These are phyloP conservation scores for Mycena indigotica DNA, from an alignment of 768 basidiomycete species.

Conservation along the genomic window DNA sequence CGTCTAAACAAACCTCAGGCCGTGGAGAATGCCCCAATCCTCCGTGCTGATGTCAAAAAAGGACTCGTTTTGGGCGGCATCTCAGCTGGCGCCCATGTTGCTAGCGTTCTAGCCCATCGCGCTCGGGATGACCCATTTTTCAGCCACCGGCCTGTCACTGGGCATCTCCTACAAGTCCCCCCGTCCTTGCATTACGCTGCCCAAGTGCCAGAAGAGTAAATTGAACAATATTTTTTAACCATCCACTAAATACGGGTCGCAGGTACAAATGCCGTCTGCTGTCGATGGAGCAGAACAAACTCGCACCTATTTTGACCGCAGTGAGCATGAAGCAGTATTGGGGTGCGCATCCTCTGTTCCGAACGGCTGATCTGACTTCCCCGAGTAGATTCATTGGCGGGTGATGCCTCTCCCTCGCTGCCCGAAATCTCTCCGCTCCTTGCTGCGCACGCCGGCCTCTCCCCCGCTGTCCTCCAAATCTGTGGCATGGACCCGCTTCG, in stretches of 20 bases:
- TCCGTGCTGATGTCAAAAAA: slow-evolving; percentile 2
- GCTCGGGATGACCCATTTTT: slow-evolving; percentile 7
- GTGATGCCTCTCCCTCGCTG: not conserved
- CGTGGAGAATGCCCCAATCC: not conserved
- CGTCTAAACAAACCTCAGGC: too few relatives aligned
- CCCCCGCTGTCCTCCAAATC: slow-evolving; percentile 7
- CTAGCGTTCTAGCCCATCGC: slow-evolving; percentile 3
- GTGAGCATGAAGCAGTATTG: not conserved
- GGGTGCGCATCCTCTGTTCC: not conserved
- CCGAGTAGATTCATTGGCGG: not conserved
- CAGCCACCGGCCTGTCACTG: not conserved
- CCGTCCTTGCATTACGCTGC: not conserved
- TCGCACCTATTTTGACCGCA: not conserved
- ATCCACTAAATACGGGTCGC: too few relatives aligned
- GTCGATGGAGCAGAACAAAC: slow-evolving; percentile 7
- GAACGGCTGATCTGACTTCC: not conserved
- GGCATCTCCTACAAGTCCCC: slow-evolving; percentile 3
- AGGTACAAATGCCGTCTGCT: slow-evolving; percentile 6
- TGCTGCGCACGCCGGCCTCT: not conserved
- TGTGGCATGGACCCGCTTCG: slow-evolving; percentile 10
- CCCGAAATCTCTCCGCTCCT: slow-evolving; percentile 4
- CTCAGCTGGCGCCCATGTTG: slow-evolving; percentile 1
- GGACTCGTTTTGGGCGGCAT: slow-evolving; percentile 8
- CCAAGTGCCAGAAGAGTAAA: not conserved
- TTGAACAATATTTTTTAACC: too few relatives aligned